Conservation (phyloP, 2,329 filamentous ascomycete species). For the Aspergillus sp. region DNA sequence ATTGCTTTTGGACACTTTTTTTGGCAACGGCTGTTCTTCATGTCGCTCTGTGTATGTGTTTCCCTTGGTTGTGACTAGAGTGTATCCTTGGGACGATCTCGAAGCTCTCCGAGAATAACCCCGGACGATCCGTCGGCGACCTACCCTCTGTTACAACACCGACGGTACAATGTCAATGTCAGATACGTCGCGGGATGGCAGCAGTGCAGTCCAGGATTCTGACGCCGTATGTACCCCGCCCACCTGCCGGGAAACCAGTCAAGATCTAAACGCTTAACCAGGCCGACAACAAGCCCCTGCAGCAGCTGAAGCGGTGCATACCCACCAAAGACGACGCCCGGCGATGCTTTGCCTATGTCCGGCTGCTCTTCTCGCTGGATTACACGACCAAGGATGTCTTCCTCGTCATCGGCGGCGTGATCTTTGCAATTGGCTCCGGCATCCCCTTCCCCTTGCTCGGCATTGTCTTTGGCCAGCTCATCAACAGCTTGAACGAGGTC, state of each 20-base stretch:
- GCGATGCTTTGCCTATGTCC: constrained; percentile 15
- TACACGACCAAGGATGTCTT: constrained; percentile 19
- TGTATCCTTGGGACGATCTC: no score
- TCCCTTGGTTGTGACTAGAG: no score
- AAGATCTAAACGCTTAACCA: neutral
- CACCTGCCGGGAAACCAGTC: neutral
- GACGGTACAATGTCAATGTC: constrained; percentile 4
- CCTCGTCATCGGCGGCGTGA: constrained; percentile 18
- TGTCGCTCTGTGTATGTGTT: no score
- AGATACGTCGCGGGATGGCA: neutral
- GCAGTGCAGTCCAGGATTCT: neutral
- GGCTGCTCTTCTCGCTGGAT: constrained; percentile 18
- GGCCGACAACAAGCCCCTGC: neutral
- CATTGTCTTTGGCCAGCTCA: constrained; percentile 32
- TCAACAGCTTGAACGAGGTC: constrained; percentile 28
- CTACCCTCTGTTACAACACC: neutral
- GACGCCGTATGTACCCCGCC: neutral
- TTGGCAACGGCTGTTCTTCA: no score
- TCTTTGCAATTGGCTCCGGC: constrained; percentile 27
- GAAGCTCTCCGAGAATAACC: no score
- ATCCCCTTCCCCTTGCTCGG: constrained; percentile 31
- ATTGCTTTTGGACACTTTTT: no score
- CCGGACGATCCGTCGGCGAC: no score
- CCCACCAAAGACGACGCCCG: constrained; percentile 12
- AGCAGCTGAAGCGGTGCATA: constrained; percentile 8